Conservation (phyloP, 2,329 filamentous ascomycete genomes). For the Mycocentrospora acerina region DNA sequence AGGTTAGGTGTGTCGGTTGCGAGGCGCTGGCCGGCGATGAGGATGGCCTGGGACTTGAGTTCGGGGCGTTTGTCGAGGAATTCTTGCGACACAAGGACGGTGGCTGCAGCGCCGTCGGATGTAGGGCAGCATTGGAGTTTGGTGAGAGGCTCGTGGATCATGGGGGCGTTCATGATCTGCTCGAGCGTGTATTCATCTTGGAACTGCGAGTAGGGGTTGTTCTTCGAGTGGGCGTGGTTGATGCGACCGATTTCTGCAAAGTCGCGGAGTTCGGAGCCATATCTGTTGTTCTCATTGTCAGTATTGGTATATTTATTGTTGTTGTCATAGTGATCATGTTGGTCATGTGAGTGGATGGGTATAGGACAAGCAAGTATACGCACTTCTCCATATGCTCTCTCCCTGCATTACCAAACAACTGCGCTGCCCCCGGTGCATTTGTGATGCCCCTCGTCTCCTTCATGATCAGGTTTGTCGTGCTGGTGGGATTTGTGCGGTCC, state of each 20-base stretch:
- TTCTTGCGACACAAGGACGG: constrained; percentile 81
- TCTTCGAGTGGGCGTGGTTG: constrained; percentile 88
- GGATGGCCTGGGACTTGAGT: constrained; percentile 77
- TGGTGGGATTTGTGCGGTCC: constrained; percentile 78
- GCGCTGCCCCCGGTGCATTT: constrained; percentile 81
- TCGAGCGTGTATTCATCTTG: constrained; percentile 86
- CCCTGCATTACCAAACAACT: constrained; percentile 95
- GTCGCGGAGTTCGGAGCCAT: constrained; percentile 79
- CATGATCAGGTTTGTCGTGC: constrained; percentile 76
- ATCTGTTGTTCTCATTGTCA: constrained; percentile 52
- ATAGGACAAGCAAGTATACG: constrained; percentile 23
- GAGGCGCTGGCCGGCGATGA: constrained; percentile 84
- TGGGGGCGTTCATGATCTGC: constrained; percentile 72
- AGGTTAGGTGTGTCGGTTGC: constrained; percentile 80
- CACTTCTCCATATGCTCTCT: constrained; percentile 93
- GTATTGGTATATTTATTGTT: constrained; percentile 7
- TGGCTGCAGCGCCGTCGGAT: constrained; percentile 86
- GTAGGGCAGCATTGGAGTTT: constrained; percentile 99
- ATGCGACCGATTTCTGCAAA: constrained; percentile 93
- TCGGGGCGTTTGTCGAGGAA: constrained; percentile 86
- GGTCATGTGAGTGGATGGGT: neutral
- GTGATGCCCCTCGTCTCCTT: constrained; percentile 75
- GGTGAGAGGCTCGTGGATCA: constrained; percentile 83
- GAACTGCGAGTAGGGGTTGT: constrained; percentile 98
- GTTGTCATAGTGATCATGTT: no score